Conservation (phyloP, 306 rosid genomes). For the Cucurbita maxima region DNA sequence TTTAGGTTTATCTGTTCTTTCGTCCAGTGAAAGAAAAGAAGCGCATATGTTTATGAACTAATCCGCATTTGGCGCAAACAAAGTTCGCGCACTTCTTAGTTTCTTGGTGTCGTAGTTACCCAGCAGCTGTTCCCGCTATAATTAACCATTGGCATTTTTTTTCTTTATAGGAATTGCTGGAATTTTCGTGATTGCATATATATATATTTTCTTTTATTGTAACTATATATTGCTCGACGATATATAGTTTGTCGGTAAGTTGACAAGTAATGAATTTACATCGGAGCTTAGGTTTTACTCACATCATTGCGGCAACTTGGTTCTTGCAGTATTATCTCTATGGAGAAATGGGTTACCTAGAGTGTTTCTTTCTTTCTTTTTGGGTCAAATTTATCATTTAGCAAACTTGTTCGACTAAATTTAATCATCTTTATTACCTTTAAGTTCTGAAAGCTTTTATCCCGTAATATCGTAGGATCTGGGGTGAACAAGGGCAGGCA, state of each 20-base stretch:
- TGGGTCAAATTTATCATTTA: background rate
- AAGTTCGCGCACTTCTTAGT: background rate
- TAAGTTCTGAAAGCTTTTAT: background rate
- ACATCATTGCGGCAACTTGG: background rate
- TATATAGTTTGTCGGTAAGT: background rate
- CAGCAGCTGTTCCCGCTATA: background rate
- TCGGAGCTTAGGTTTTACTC: background rate
- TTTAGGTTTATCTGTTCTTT: background rate
- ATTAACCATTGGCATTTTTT: background rate
- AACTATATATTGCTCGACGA: background rate
- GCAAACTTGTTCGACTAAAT: background rate
- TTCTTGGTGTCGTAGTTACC: background rate
- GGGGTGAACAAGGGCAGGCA: slow-evolving; percentile 10
- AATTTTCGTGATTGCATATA: background rate
- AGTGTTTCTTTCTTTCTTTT: background rate
- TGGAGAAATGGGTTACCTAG: background rate
- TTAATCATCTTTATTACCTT: background rate
- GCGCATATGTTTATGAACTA: background rate
- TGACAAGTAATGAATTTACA: background rate
- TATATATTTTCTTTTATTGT: background rate
- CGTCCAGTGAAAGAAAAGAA: background rate
- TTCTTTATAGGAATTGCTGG: background rate
- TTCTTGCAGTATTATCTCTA: background rate
- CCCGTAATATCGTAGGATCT: background rate
- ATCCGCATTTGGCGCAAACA: background rate